Conservation (phyloP, 352 stramenopile species). For the Phytopythium kandeliae region DNA sequence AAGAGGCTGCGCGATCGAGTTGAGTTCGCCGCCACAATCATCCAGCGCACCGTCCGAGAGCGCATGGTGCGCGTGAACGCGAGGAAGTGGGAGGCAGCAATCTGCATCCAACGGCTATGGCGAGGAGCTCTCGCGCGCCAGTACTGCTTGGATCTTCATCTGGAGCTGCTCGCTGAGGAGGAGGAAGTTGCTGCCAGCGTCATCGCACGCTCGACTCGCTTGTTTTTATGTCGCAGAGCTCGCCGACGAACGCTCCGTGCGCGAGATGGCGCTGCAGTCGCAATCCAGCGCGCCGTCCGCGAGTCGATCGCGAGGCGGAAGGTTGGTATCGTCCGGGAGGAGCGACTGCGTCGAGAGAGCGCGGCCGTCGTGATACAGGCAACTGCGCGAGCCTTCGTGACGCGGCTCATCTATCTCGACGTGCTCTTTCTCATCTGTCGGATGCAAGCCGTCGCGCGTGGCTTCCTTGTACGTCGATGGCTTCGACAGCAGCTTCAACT, state of each 20-base stretch:
- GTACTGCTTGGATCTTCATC: constrained; percentile 8
- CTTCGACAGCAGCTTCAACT: neutral
- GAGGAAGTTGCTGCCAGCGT: constrained; percentile 25
- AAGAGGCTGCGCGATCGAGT: constrained; percentile 53
- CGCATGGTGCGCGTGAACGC: constrained; percentile 11
- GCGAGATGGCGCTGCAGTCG: constrained; percentile 24
- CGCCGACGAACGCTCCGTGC: constrained; percentile 20
- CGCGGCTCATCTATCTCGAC: constrained; percentile 74
- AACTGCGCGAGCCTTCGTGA: constrained; percentile 46
- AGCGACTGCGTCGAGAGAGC: constrained; percentile 10
- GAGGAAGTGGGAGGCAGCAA: constrained; percentile 21
- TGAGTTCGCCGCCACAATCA: constrained; percentile 34
- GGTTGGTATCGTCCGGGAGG: constrained; percentile 8
- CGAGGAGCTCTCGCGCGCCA: constrained; percentile 22
- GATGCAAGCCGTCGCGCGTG: constrained; percentile 67
- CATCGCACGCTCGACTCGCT: constrained; percentile 35
- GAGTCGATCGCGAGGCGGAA: constrained; percentile 16
- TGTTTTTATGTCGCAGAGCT: constrained; percentile 19
- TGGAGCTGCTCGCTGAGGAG: constrained; percentile 11
- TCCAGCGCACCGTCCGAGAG: constrained; percentile 41
- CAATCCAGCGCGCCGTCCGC: constrained; percentile 42
- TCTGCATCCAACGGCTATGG: constrained; percentile 39
- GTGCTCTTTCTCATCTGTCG: constrained; percentile 76
- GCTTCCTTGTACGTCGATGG: constrained; percentile 42
- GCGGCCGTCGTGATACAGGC: constrained; percentile 52